A percentile compares a stretch with the other conserved stretches of the same genome.
Evolutionary conservation across 2,329 filamentous ascomycete genomes (phyloP).

Genomic region (Fusarium avenaceum): DNA sequence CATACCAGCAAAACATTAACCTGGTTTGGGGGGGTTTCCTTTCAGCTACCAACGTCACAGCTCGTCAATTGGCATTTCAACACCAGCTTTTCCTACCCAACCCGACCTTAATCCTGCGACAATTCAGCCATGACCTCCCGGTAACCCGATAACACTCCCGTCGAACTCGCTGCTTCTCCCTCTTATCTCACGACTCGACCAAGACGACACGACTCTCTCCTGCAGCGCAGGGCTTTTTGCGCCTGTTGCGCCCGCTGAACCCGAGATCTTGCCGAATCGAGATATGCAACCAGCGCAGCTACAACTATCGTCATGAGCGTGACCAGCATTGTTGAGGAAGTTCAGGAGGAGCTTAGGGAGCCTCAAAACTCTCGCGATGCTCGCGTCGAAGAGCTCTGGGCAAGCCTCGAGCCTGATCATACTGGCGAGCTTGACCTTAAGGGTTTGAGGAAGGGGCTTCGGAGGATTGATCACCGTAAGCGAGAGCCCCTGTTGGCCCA

Average conservation of each 20-base stretch:
- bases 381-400: slow-evolving; percentile 87
- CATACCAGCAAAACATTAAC: slow-evolving; percentile 31
- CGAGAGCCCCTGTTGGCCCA: slow-evolving; percentile 27
- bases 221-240: slow-evolving; percentile 29
- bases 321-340: slow-evolving; percentile 65
- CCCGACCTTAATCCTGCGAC: slow-evolving; percentile 13
- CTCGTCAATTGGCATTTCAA: slow-evolving; percentile 42
- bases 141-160: slow-evolving; percentile 32
- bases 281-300: slow-evolving; percentile 52
- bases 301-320: slow-evolving; percentile 52
- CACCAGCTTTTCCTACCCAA: slow-evolving; percentile 33
- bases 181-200: slow-evolving; percentile 7
- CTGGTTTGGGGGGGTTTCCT: slow-evolving; percentile 34
- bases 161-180: slow-evolving; percentile 19
- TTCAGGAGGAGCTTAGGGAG: slow-evolving; percentile 78
- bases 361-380: slow-evolving; percentile 83
- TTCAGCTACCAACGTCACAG: slow-evolving; percentile 44
- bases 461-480: slow-evolving; percentile 91
- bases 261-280: slow-evolving; percentile 46
- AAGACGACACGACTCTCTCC: slow-evolving; percentile 19
- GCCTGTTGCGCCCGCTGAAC: slow-evolving; percentile 27
- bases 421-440: slow-evolving; percentile 87
- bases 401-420: slow-evolving; percentile 79
- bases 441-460: slow-evolving; percentile 85
- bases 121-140: slow-evolving; percentile 43